These are phyloP conservation scores for Pleurotus eryngii DNA, from an alignment of 768 basidiomycete genomes.

Conservation along the genomic window DNA sequence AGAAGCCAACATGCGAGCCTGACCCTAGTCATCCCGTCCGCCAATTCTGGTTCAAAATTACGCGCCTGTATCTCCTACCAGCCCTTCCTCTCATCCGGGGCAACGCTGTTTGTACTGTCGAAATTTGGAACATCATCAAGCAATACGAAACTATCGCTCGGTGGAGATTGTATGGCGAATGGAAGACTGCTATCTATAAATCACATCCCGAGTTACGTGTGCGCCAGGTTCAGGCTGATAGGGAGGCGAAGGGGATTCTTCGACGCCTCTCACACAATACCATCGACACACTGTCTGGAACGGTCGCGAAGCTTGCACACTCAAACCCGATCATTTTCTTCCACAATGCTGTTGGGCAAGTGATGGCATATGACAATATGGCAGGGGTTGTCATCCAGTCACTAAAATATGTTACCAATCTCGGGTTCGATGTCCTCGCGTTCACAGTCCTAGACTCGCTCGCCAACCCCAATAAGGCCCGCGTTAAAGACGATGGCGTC, in stretches of 20 bases:
- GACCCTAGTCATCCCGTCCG: constrained; percentile 59
- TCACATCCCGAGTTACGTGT: constrained; percentile 78
- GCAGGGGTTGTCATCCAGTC: constrained; percentile 88
- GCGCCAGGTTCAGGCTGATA: constrained; percentile 77
- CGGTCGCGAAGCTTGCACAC: constrained; percentile 90
- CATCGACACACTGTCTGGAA: constrained; percentile 78
- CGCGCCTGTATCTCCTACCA: constrained; percentile 81
- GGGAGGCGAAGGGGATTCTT: constrained; percentile 86
- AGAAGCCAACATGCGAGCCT: constrained; percentile 50
- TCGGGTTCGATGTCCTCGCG: constrained; percentile 92
- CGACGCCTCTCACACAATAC: constrained; percentile 84
- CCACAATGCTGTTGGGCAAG: constrained; percentile 83
- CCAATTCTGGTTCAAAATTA: constrained; percentile 81
- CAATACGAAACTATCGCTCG: constrained; percentile 76
- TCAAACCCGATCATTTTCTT: constrained; percentile 94
- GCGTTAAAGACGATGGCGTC: constrained; percentile 90
- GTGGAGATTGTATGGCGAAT: constrained; percentile 94
- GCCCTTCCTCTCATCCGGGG: constrained; percentile 81
- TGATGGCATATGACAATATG: constrained; percentile 95
- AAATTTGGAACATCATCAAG: constrained; percentile 88
- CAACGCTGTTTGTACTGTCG: constrained; percentile 86
- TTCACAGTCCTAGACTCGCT: constrained; percentile 86
- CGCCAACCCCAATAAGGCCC: constrained; percentile 74
- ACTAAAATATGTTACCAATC: constrained; percentile 81
- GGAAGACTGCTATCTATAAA: constrained; percentile 73